Evolutionary conservation across 2,329 filamentous ascomycete genomes (phyloP).

Genomic region (Calonectria hongkongensis): DNA sequence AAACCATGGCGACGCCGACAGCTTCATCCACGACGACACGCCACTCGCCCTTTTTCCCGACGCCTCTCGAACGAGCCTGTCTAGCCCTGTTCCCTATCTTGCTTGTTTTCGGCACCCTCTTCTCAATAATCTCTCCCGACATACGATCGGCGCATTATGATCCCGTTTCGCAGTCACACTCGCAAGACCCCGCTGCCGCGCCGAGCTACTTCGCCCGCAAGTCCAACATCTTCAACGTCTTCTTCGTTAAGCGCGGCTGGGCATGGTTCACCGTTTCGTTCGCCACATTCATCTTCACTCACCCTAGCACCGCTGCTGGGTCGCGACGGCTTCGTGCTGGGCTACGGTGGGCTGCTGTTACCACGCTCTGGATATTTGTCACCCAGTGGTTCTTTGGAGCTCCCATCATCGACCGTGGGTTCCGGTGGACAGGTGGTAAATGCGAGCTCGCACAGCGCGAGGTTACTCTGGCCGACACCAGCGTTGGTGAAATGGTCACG

Average conservation of each 20-base stretch:
- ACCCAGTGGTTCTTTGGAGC: constrained; percentile 99
- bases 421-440: constrained; percentile 89
- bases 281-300: constrained; percentile 79
- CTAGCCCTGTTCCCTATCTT: constrained; percentile 85
- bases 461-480: constrained; percentile 66
- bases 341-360: constrained; percentile 82
- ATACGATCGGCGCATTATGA: constrained; percentile 80
- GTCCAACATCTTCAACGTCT: constrained; percentile 91
- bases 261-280: constrained; percentile 90
- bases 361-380: constrained; percentile 86
- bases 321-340: constrained; percentile 72
- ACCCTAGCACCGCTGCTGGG: constrained; percentile 71
- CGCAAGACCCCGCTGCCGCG: constrained; percentile 70
- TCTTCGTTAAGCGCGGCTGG: constrained; percentile 98
- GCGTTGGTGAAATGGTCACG: constrained; percentile 76
- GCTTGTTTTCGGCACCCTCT: constrained; percentile 87
- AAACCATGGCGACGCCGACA: constrained; percentile 40
- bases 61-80: constrained; percentile 78
- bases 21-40: constrained; percentile 57
- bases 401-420: constrained; percentile 90
- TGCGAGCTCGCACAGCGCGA: constrained; percentile 78
- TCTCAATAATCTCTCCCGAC: constrained; percentile 84
- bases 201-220: constrained; percentile 96
- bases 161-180: constrained; percentile 77
- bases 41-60: constrained; percentile 79